Evolutionary conservation across 2,329 filamentous ascomycete genomes (phyloP).

Genomic region (Cryphonectria japonica): DNA sequence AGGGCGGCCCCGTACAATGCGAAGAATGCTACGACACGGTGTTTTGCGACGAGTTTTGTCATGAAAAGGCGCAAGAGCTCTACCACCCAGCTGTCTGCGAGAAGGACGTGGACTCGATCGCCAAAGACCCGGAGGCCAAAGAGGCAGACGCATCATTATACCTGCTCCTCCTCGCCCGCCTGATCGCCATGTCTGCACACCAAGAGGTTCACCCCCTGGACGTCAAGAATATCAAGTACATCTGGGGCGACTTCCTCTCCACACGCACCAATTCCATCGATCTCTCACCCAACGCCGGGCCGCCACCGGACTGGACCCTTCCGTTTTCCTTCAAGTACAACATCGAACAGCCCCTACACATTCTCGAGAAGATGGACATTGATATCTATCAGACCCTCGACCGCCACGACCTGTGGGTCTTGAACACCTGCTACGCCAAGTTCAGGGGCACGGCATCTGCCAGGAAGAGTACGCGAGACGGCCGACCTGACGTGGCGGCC

Average conservation of each 20-base stretch:
- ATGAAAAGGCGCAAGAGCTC: conserved; percentile 57
- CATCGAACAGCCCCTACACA: conserved; percentile 73
- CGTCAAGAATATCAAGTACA: conserved; percentile 67
- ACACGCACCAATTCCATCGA: conserved; percentile 57
- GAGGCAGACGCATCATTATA: conserved; percentile 66
- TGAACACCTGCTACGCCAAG: conserved; percentile 91
- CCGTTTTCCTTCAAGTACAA: conserved; percentile 80
- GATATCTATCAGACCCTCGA: conserved; percentile 67
- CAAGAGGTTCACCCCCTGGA: conserved; percentile 66
- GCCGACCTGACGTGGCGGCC: conserved; percentile 86
- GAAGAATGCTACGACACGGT: conserved; percentile 67
- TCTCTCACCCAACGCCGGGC: conserved; percentile 56
- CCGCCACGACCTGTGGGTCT: conserved; percentile 75
- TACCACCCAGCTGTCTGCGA: conserved; percentile 71
- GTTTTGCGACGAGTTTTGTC: conserved; percentile 66
- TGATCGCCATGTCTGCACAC: conserved; percentile 65
- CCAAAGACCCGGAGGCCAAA: conserved; percentile 63
- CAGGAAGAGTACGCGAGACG: conserved; percentile 73
- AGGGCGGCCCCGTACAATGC: conserved; percentile 57
- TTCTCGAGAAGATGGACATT: conserved; percentile 83
- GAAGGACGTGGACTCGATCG: conserved; percentile 67
- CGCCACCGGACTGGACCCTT: conserved; percentile 67
- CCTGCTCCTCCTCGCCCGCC: conserved; percentile 63
- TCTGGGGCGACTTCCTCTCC: conserved; percentile 70
- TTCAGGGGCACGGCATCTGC: conserved; percentile 93